These are phyloP conservation scores for Fusarium piperis DNA, from an alignment of 2,329 filamentous ascomycete species.

Conservation along the genomic window DNA sequence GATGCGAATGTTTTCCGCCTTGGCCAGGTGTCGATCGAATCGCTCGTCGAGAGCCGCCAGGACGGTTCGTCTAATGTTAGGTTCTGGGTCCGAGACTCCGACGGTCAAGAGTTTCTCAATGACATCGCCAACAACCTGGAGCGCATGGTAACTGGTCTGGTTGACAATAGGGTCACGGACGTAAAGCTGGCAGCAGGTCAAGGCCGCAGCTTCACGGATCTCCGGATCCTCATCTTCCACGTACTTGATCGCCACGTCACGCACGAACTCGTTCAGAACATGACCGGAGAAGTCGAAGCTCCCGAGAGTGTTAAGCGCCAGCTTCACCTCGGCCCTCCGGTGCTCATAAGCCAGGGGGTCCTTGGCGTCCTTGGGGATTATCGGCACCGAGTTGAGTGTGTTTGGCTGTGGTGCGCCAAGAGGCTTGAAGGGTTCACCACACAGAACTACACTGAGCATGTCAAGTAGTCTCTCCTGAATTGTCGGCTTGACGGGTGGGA, in stretches of 20 bases:
- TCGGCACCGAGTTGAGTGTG: conserved; percentile 80
- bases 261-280: conserved; percentile 96
- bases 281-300: conserved; percentile 96
- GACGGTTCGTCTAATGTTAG: conserved; percentile 88
- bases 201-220: conserved; percentile 90
- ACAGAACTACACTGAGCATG: conserved; percentile 93
- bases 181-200: conserved; percentile 98
- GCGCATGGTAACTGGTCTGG: conserved; percentile 95
- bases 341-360: conserved; percentile 84
- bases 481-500: conserved; percentile 89
- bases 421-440: conserved; percentile 90
- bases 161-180: conserved; percentile 97
- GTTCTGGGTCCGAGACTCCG: conserved; percentile 89
- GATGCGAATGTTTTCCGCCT: conserved; percentile 96
- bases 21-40: conserved; percentile 96
- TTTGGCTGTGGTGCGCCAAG: conserved; percentile 88
- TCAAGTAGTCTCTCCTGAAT: conserved; percentile 95
- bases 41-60: conserved; percentile 89
- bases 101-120: conserved; percentile 97
- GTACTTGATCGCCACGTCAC: conserved; percentile 97
- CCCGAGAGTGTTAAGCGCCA: conserved; percentile 94
- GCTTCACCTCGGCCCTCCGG: conserved; percentile 85
- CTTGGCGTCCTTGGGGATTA: conserved; percentile 87
- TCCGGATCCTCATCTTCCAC: conserved; percentile 95
- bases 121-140: conserved; percentile 96